A percentile compares a stretch with the other conserved stretches of the same genome.
Evolutionary conservation across 2,329 filamentous ascomycete genomes (phyloP).

Genomic region (Aureobasidium lini): DNA sequence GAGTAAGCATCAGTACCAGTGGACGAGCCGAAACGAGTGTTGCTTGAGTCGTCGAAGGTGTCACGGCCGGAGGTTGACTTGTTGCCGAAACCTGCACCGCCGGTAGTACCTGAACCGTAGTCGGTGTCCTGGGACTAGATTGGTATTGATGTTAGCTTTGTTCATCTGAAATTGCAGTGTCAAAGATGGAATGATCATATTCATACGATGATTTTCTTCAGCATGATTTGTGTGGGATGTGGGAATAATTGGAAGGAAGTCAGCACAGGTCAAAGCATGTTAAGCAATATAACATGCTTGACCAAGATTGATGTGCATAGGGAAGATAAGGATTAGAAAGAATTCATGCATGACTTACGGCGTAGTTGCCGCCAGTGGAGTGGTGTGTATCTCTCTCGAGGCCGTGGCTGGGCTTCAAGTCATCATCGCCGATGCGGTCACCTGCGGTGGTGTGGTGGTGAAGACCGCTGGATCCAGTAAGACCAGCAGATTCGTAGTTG

Average conservation of each 20-base stretch:
- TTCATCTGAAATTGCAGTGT: not conserved
- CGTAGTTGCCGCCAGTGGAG: conserved; percentile 1
- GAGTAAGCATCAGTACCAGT: no score
- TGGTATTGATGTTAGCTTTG: conserved; percentile 17
- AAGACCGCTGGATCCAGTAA: not conserved
- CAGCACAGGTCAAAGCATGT: not conserved
- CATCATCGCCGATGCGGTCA: not conserved
- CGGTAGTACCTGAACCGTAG: conserved; percentile 17
- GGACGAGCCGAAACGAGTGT: conserved; percentile 10
- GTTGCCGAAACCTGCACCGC: conserved; percentile 23
- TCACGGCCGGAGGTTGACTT: conserved; percentile 19
- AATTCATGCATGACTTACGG: not conserved
- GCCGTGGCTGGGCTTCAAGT: not conserved
- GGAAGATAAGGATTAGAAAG: not conserved
- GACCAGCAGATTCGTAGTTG: not conserved
- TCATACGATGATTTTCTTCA: not conserved
- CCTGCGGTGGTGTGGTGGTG: not conserved
- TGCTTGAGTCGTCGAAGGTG: not conserved
- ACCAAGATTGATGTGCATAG: not conserved
- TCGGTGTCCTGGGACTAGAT: conserved; percentile 7
- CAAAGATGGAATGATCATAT: not conserved
- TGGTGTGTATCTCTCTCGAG: not conserved
- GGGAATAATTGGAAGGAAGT: not conserved
- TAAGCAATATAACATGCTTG: not conserved
- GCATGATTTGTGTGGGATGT: not conserved